Conservation (phyloP, 1,139 yeast species). For the Kodamaea sp. region DNA sequence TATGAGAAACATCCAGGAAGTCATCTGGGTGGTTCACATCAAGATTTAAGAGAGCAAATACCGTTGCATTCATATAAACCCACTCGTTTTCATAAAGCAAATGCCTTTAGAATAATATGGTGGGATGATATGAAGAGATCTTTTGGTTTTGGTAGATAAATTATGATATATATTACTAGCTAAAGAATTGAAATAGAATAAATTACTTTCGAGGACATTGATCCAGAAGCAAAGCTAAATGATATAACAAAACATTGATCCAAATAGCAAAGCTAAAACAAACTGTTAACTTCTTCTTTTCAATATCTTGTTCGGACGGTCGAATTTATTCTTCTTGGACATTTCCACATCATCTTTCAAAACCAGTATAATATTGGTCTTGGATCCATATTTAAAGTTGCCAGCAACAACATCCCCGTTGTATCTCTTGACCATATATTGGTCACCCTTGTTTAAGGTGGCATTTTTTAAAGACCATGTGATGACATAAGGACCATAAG, state of each 20-base stretch:
- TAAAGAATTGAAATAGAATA: too few species aligned
- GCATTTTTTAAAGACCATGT: constrained; percentile 70
- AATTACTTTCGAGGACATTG: too few species aligned
- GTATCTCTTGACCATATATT: constrained; percentile 65
- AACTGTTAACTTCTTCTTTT: not conserved
- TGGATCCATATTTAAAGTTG: constrained; percentile 72
- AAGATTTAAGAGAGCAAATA: constrained; percentile 17
- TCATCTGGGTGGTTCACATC: constrained; percentile 8
- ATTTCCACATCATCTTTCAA: constrained; percentile 68
- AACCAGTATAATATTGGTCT: constrained; percentile 66
- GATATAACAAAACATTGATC: not conserved
- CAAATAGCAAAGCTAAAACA: too few species aligned
- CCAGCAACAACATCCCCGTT: constrained; percentile 66
- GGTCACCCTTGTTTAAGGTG: constrained; percentile 47
- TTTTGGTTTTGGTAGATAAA: constrained; percentile 33
- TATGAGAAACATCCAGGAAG: constrained; percentile 18
- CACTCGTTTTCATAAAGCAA: constrained; percentile 50
- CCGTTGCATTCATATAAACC: constrained; percentile 40
- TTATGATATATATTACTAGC: too few species aligned
- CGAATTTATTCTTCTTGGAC: constrained; percentile 54
- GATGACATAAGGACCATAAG: constrained; percentile 77
- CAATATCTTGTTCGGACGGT: constrained; percentile 2
- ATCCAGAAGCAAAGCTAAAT: too few species aligned
- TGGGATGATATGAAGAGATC: constrained; percentile 57
- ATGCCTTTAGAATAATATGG: constrained; percentile 63